Evolutionary conservation across 768 basidiomycete genomes (phyloP), one percentile per base, ranked within the genome.

Genomic region (Pulveroboletus ravenelii): DNA sequence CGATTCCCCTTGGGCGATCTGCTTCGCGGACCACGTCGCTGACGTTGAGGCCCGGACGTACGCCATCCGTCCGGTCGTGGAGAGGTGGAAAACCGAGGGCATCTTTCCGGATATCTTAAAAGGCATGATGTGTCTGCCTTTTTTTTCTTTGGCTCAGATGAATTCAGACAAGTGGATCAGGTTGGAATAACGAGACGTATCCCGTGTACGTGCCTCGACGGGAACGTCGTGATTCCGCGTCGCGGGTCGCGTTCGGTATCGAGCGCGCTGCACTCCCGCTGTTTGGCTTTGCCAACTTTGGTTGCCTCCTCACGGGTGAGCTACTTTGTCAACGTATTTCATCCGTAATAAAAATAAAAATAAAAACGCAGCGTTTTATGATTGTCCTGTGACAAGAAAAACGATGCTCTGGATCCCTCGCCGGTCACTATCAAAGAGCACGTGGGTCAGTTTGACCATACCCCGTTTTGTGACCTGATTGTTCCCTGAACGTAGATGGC

Each of bases 211-310:
- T 14, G 2, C 62, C 62, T 31, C 62, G 34, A 42, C 17, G 20
- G 6, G 51, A 57, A 32, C 54, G 50, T 30, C 4, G 6, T 10
- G 36, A 14, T 27, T 13, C 44, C 20, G 4, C 20, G 20, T 39
- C 58, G 14, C 61, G 12, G 25, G 35, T 56, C 51, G 74, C 51
- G 38, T 75, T 76, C 41, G 65, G 71, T 17, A 69, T 76, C 40
- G 74, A 75, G 50, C 71, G 74, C 30, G 70, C 74, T 35, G 72
- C 71, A 4, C 65, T 76, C 15, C 74, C 75, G 38, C 50, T 76
- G n/a, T 76, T 76, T 52, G 71, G 72, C 8, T 70, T 76, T 25
- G 62, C 68, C 14, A 74, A 76, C 48, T 76, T 72, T 54, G 75
- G 75, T 42, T 73, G 67, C 32, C 60, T 76, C 14, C 68, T 75